Evolutionary conservation across 2,329 filamentous ascomycete species (phyloP).

Genomic region (Trichoderma polysporum): DNA sequence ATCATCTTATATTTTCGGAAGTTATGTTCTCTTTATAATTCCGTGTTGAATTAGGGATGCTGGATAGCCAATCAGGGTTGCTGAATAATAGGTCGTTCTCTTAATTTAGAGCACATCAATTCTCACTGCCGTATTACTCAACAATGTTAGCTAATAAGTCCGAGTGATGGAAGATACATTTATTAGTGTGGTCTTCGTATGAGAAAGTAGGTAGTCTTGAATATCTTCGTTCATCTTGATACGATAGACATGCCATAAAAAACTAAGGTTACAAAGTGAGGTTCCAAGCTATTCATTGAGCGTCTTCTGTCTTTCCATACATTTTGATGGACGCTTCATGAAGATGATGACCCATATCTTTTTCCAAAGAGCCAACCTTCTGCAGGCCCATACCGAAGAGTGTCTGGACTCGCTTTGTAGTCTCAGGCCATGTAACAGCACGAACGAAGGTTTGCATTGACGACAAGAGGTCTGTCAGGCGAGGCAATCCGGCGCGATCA

Average conservation of each 20-base stretch:
- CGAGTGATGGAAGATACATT: too few relatives aligned
- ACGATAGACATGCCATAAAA: background rate
- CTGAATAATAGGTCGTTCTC: too few relatives aligned
- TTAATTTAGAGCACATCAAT: too few relatives aligned
- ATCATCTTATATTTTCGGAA: too few relatives aligned
- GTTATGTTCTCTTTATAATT: too few relatives aligned
- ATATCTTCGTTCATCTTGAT: too few relatives aligned
- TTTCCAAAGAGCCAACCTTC: background rate
- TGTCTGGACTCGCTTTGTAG: background rate
- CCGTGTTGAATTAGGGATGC: too few relatives aligned
- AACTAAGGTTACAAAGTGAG: background rate
- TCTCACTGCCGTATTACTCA: too few relatives aligned
- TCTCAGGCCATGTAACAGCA: background rate
- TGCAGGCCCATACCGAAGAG: background rate
- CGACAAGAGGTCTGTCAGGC: background rate
- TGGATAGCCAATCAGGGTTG: too few relatives aligned
- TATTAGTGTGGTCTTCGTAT: too few relatives aligned
- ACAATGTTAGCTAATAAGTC: too few relatives aligned
- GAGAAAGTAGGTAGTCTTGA: too few relatives aligned
- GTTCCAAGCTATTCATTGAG: background rate
- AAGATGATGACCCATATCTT: background rate
- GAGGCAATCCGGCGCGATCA: background rate
- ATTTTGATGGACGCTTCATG: background rate
- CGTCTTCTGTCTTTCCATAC: constrained; percentile 1
- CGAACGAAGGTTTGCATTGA: background rate